Evolutionary conservation across 208 protist genomes (phyloP).

Genomic region (Tritrichomonas foetus): DNA sequence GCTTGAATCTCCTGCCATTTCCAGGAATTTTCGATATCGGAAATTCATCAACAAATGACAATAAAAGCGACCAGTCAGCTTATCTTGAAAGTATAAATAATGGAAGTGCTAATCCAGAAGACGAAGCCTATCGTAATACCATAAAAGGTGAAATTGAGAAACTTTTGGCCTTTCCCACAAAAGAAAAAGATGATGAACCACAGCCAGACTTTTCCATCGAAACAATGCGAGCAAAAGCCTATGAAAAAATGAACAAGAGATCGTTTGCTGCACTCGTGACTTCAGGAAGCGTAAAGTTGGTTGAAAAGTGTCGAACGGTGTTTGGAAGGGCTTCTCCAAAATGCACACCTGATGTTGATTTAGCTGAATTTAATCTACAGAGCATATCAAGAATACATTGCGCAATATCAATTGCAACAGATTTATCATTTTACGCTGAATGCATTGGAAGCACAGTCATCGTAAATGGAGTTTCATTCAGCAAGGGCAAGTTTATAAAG

Average conservation of each 20-base stretch:
- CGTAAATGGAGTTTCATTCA: neutral
- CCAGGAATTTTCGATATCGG: neutral
- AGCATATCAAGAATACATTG: slow-evolving; percentile 5
- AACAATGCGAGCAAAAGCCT: neutral
- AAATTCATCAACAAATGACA: neutral
- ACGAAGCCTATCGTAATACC: neutral
- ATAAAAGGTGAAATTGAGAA: neutral
- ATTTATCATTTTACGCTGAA: slow-evolving; percentile 13
- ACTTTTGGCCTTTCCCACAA: neutral
- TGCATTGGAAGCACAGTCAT: neutral
- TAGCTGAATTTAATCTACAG: neutral
- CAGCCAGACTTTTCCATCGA: neutral
- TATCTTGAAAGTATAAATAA: no score
- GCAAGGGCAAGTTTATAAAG: neutral
- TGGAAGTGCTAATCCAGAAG: neutral
- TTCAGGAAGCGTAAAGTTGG: neutral
- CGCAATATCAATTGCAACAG: neutral
- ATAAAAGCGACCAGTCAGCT: no score
- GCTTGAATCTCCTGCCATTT: neutral
- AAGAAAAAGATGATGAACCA: neutral
- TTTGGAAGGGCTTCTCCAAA: slow-evolving; percentile 37
- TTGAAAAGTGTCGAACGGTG: neutral
- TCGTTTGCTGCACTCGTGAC: neutral
- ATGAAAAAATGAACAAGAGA: slow-evolving; percentile 23
- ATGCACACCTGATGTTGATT: slow-evolving; percentile 11